phyloP scores from a whole-genome alignment of 768 basidiomycete species.

The Macrolepiota albuminosa region DNA sequence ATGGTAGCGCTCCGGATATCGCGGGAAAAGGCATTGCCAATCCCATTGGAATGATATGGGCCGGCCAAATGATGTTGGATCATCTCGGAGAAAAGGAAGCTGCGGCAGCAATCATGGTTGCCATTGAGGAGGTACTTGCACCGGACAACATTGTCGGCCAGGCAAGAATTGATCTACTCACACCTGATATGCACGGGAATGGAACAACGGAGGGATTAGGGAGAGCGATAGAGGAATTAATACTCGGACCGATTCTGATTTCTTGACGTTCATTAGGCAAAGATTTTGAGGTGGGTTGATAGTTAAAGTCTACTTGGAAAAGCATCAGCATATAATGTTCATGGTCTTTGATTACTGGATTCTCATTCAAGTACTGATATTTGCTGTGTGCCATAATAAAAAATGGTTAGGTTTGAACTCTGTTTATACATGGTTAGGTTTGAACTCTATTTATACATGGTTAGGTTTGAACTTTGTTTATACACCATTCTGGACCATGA shows the following conservation, averaged over 20 bases:
- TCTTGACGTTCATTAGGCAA: background rate
- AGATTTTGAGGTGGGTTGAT: no score
- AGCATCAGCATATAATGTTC: no score
- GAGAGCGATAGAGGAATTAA: conserved; percentile 22
- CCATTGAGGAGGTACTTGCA: conserved; percentile 33
- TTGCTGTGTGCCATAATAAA: no score
- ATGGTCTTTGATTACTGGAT: no score
- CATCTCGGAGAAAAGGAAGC: conserved; percentile 36
- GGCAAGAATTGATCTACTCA: conserved; percentile 22
- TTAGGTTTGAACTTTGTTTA: no score
- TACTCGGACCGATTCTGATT: background rate
- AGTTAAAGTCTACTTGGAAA: no score
- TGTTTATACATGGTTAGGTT: no score
- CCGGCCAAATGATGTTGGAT: conserved; percentile 50
- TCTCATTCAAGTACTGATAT: no score
- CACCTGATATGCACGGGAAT: conserved; percentile 33
- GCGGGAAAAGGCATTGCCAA: conserved; percentile 50
- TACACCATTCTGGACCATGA: no score
- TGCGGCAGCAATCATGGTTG: conserved; percentile 33
- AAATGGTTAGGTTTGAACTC: no score
- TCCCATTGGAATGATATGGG: conserved; percentile 54
- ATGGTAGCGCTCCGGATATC: conserved; percentile 56
- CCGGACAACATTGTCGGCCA: conserved; percentile 21
- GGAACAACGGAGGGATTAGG: conserved; percentile 23
- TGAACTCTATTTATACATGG: no score